Evolutionary conservation across 208 protist genomes (phyloP), one percentile per base, ranked within the genome.

Genomic region (Crithidia fasciculata): DNA sequence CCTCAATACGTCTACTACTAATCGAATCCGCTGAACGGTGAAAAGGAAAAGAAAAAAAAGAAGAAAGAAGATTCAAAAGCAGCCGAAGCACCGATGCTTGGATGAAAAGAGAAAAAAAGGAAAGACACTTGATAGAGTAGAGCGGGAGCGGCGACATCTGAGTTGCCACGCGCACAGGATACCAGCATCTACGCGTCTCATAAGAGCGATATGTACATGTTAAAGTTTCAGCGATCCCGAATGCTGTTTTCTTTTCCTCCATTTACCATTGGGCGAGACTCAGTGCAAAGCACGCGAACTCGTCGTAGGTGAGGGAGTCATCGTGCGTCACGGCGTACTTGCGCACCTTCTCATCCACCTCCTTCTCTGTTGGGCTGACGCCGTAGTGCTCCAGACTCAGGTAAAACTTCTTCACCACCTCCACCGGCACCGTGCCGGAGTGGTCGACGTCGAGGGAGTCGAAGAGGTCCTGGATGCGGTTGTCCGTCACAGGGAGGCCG

Each of bases 221-320:
- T 28, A 28, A 28, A 28, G 28, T 28, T 28, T 28, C 28, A 28
- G 28, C 28, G 28, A 12, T 55, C 16, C 0, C n/a, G 8, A 3
- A 7, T 2, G 50, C 16, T 41, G 16, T n/a, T 45, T 58, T 52
- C 12, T 70, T 8, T 40, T 55, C 43, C 9, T 49, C 9, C 12
- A 13, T 49, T 85, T 87, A 97, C 79, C 91, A 94, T 81, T 95
- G 91, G 18, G 91, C 91, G 60, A 96, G 85, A 69, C 77, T 85
- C 5, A 97, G 83, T 74, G 94, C 84, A 61, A 97, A 90, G 83
- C 94, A 97, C 59, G 83, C 82, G 70, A 97, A 97, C 76, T 97
- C 94, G 39, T 97, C 92, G 77, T 92, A 97, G 5, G 78, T 92
- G 54, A 97, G 82, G 10, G 80, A 82, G 49, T 95, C 88, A 45